Conservation (phyloP, 2,329 filamentous ascomycete species). For the Colletotrichum simmondsii region DNA sequence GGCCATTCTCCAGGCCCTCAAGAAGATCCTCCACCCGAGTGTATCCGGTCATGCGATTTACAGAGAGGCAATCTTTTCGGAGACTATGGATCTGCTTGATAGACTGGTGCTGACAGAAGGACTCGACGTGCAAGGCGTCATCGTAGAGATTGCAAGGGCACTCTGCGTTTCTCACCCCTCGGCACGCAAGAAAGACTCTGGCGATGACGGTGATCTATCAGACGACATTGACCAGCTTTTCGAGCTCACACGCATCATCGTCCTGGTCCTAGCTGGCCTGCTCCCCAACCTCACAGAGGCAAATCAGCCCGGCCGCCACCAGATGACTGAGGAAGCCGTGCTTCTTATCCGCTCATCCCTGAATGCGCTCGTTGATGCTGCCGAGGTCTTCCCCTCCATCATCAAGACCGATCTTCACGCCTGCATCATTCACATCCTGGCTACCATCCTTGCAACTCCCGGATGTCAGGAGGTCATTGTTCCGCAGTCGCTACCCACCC, state of each 20-base stretch:
- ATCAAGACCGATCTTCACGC: conserved; percentile 97
- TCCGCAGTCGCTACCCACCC: conserved; percentile 87
- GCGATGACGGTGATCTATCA: conserved; percentile 82
- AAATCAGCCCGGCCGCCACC: conserved; percentile 74
- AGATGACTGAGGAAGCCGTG: conserved; percentile 88
- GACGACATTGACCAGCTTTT: conserved; percentile 99
- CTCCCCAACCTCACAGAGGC: conserved; percentile 83
- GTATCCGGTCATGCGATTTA: conserved; percentile 98
- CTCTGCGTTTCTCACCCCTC: conserved; percentile 93
- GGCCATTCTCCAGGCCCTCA: conserved; percentile 89
- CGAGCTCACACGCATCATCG: conserved; percentile 95
- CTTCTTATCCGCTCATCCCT: conserved; percentile 83
- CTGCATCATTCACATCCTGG: conserved; percentile 96
- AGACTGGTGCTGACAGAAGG: conserved; percentile 92
- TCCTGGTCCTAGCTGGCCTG: conserved; percentile 88
- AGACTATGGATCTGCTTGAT: conserved; percentile 96
- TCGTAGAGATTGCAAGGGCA: conserved; percentile 92
- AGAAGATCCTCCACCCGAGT: conserved; percentile 93
- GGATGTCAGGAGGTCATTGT: conserved; percentile 89
- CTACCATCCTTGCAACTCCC: conserved; percentile 88
- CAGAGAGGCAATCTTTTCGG: conserved; percentile 92
- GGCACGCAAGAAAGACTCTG: conserved; percentile 74
- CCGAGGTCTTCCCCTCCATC: conserved; percentile 93
- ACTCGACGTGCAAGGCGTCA: conserved; percentile 87
- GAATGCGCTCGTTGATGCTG: conserved; percentile 91